A percentile compares a stretch with the other conserved stretches of the same genome.
phyloP scores from a whole-genome alignment of 768 basidiomycete genomes.

The Boletus coccyginus region DNA sequence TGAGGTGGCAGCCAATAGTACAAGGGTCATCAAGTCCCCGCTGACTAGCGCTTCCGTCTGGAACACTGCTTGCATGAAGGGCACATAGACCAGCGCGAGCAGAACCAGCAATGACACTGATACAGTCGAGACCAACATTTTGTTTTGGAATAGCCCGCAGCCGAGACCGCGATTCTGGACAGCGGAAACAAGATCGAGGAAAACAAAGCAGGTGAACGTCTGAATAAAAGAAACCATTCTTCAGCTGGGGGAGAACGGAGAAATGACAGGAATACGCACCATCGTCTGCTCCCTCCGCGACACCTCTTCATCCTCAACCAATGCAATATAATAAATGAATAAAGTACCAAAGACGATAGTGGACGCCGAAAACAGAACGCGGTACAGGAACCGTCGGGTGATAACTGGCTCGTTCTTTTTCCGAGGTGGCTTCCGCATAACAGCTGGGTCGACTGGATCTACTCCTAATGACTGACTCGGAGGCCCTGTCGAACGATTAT shows the following conservation, averaged over 20 bases:
- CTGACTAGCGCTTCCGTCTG: constrained; percentile 80
- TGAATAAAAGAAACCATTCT: constrained; percentile 27
- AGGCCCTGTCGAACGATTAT: constrained; percentile 53
- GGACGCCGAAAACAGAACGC: constrained; percentile 90
- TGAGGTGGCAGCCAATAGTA: constrained; percentile 64
- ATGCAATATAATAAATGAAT: constrained; percentile 80
- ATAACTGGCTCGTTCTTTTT: constrained; percentile 91
- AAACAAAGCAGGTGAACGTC: constrained; percentile 97
- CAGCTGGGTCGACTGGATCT: constrained; percentile 89
- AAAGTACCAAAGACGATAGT: constrained; percentile 89
- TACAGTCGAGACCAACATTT: constrained; percentile 87
- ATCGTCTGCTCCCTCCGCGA: constrained; percentile 92
- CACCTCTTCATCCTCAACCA: constrained; percentile 74
- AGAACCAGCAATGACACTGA: constrained; percentile 82
- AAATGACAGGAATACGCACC: constrained; percentile 49
- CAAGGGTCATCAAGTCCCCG: constrained; percentile 67
- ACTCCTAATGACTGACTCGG: constrained; percentile 96
- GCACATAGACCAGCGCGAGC: constrained; percentile 84
- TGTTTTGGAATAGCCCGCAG: constrained; percentile 80
- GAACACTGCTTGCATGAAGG: constrained; percentile 88
- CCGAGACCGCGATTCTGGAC: constrained; percentile 91
- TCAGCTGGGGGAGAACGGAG: background rate
- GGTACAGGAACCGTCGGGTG: constrained; percentile 62
- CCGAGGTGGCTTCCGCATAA: constrained; percentile 92
- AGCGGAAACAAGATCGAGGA: constrained; percentile 94